These are phyloP conservation scores for Sarocladiaceae sp. DNA, from an alignment of 2,329 filamentous ascomycete genomes.

Conservation along the genomic window DNA sequence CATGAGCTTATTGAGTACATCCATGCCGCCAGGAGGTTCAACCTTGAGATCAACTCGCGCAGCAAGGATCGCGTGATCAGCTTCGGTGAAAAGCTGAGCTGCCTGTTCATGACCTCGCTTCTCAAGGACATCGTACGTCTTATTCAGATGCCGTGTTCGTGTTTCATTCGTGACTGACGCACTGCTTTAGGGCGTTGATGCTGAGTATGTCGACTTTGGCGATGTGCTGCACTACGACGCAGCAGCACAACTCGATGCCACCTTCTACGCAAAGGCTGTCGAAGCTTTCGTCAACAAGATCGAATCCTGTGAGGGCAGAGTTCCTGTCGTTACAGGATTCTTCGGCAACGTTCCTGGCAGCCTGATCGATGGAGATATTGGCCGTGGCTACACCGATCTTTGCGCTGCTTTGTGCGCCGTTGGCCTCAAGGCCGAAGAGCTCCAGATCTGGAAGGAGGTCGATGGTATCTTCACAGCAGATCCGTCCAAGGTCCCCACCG, in stretches of 20 bases:
- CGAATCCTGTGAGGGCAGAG: conserved; percentile 57
- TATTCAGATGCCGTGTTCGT: neutral
- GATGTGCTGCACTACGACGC: conserved; percentile 70
- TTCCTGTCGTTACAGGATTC: conserved; percentile 85
- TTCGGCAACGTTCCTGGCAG: conserved; percentile 92
- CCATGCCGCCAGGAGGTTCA: conserved; percentile 59
- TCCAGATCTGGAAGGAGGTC: conserved; percentile 99
- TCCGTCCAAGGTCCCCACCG: conserved; percentile 87
- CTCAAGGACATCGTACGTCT: conserved; percentile 63
- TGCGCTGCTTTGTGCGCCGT: conserved; percentile 91
- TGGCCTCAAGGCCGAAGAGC: conserved; percentile 77
- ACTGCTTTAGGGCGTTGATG: conserved; percentile 60
- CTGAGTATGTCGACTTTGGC: conserved; percentile 86
- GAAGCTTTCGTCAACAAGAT: conserved; percentile 60
- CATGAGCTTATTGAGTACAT: conserved; percentile 73
- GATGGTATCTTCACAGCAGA: conserved; percentile 88
- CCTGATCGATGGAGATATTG: conserved; percentile 81
- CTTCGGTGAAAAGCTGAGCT: conserved; percentile 94
- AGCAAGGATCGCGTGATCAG: conserved; percentile 87
- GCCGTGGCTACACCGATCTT: conserved; percentile 93
- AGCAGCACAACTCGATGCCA: conserved; percentile 55
- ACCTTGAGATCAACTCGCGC: conserved; percentile 71
- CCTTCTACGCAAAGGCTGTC: conserved; percentile 66
- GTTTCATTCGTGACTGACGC: neutral
- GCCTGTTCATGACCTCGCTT: conserved; percentile 82